Conservation (phyloP, 768 basidiomycete genomes). For the Dendrothele bispora region DNA sequence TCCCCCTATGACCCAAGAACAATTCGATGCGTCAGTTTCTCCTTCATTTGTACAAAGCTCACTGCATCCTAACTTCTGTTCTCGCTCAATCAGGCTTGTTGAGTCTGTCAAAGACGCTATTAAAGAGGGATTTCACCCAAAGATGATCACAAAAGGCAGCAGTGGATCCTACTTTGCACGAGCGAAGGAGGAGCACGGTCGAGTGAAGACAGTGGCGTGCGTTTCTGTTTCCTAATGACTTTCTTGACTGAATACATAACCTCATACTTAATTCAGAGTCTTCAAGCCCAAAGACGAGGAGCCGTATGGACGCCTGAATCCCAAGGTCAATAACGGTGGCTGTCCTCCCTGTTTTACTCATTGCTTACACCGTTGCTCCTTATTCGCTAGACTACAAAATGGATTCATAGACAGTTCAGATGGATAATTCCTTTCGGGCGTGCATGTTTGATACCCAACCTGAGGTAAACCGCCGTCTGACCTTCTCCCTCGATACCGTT, state of each 20-base stretch:
- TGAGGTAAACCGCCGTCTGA: conserved; percentile 54
- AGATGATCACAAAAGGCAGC: conserved; percentile 88
- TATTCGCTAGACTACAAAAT: conserved; percentile 71
- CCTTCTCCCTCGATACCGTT: background rate
- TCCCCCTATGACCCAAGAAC: conserved; percentile 69
- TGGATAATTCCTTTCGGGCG: conserved; percentile 92
- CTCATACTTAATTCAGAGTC: conserved; percentile 49
- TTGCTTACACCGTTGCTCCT: background rate
- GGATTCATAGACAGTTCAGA: conserved; percentile 84
- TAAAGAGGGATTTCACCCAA: conserved; percentile 77
- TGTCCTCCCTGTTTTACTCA: background rate
- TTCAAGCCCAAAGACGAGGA: conserved; percentile 94
- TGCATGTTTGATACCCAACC: conserved; percentile 85
- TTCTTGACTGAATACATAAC: background rate
- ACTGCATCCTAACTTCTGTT: background rate
- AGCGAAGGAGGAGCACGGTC: conserved; percentile 65
- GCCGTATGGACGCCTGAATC: conserved; percentile 85
- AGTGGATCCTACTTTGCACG: conserved; percentile 93
- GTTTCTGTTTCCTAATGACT: conserved; percentile 23
- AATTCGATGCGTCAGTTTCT: conserved; percentile 64
- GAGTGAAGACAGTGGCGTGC: conserved; percentile 79
- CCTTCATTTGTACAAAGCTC: background rate
- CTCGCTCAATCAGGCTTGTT: conserved; percentile 33
- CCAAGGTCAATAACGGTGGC: too few species aligned
- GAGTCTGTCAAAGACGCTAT: conserved; percentile 71